Conservation (phyloP, 2,329 filamentous ascomycete species). For the Neonectria hederae region DNA sequence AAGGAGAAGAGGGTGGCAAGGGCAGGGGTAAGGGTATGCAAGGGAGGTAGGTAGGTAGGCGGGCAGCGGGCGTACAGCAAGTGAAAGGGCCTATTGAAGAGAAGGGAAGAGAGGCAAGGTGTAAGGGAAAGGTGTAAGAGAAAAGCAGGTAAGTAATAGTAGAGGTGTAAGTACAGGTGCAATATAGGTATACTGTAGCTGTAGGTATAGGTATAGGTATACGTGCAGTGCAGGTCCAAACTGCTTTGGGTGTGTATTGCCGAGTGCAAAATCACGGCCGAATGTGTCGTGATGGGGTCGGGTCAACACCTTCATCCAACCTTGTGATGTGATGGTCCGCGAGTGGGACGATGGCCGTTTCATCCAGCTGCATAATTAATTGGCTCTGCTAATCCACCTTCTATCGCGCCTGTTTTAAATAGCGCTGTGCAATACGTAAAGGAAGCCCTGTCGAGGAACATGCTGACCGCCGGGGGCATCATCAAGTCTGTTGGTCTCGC, state of each 20-base stretch:
- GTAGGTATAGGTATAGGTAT: not conserved
- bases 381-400: not conserved
- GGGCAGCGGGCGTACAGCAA: not conserved
- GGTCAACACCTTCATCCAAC: not conserved
- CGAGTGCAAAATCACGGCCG: not conserved
- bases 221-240: not conserved
- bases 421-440: not conserved
- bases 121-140: too few relatives aligned
- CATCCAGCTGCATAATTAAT: slow-evolving; percentile 11
- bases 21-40: not conserved
- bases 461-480: not conserved
- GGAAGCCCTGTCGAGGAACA: not conserved
- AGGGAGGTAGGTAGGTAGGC: not conserved
- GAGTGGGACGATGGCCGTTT: slow-evolving; percentile 31
- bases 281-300: slow-evolving; percentile 10
- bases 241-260: not conserved
- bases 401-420: not conserved
- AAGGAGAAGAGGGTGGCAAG: not conserved
- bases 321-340: not conserved
- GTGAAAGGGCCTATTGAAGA: too few relatives aligned
- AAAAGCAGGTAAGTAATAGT: too few relatives aligned
- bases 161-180: not conserved
- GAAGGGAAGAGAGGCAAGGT: not conserved
- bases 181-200: not conserved
- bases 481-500: not conserved